Evolutionary conservation across 257 asterid genomes (phyloP).

Genomic region (Salvia splendens): DNA sequence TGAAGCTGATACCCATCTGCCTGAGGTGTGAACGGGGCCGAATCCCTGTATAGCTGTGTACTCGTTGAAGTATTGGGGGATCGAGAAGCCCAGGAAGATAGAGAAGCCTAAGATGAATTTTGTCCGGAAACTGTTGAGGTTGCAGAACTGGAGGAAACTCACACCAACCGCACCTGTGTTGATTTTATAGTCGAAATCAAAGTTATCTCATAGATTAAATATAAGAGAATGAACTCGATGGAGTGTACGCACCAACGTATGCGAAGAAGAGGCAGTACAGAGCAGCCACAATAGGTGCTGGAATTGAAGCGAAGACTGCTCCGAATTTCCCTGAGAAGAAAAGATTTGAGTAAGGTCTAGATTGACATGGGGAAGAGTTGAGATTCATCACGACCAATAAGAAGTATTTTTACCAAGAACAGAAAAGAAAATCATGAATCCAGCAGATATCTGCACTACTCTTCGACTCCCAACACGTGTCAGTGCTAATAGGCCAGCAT

Average conservation of each 20-base stretch:
- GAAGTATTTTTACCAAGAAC: conserved; percentile 59
- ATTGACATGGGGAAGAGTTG: not conserved
- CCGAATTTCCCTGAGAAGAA: conserved; percentile 76
- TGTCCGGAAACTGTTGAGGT: conserved; percentile 87
- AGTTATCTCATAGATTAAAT: not conserved
- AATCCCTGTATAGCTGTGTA: conserved; percentile 69
- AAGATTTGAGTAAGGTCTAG: not conserved
- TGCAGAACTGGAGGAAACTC: conserved; percentile 91
- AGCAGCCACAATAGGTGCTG: conserved; percentile 89
- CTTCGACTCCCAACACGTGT: conserved; percentile 95
- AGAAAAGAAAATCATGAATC: conserved; percentile 93
- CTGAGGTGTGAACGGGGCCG: conserved; percentile 82
- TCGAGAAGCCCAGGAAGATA: conserved; percentile 73
- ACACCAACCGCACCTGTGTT: conserved; percentile 75
- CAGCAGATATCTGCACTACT: conserved; percentile 94
- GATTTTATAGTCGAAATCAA: conserved; percentile 8
- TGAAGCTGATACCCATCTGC: conserved; percentile 71
- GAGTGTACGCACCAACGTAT: conserved; percentile 65
- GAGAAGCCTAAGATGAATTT: conserved; percentile 86
- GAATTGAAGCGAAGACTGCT: conserved; percentile 93
- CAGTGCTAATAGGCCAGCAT: conserved; percentile 87
- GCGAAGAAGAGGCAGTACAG: conserved; percentile 87
- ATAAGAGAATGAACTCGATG: not conserved
- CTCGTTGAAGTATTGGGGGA: conserved; percentile 97
- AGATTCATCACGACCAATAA: not conserved